phyloP scores from a whole-genome alignment of 1,139 yeast genomes.

The Kazachstania sp. region DNA sequence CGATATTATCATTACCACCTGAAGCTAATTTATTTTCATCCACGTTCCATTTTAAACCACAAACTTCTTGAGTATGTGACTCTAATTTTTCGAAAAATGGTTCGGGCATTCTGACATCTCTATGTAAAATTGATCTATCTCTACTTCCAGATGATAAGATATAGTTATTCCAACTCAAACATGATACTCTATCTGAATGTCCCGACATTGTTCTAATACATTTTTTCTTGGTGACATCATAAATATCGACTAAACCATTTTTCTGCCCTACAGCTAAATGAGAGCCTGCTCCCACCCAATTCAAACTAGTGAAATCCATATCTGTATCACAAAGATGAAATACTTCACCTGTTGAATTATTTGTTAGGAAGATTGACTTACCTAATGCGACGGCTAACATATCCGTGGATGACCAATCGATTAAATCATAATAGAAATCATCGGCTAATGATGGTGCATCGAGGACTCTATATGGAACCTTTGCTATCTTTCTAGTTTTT shows the following conservation, averaged over 20 bases:
- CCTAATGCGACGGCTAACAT: conserved; percentile 86
- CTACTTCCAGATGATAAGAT: conserved; percentile 80
- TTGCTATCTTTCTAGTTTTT: conserved; percentile 66
- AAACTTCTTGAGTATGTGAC: conserved; percentile 85
- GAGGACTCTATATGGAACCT: conserved; percentile 83
- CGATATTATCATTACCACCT: conserved; percentile 88
- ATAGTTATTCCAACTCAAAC: conserved; percentile 93
- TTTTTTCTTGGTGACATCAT: conserved; percentile 86
- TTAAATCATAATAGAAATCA: conserved; percentile 82
- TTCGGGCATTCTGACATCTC: conserved; percentile 85
- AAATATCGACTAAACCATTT: conserved; percentile 81
- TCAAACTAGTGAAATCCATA: conserved; percentile 49
- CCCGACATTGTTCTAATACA: conserved; percentile 90
- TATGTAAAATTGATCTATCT: conserved; percentile 73
- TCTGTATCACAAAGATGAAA: conserved; percentile 54
- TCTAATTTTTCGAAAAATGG: conserved; percentile 68
- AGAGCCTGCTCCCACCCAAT: conserved; percentile 93
- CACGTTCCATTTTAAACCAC: conserved; percentile 90
- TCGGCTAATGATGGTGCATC: conserved; percentile 96
- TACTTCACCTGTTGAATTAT: conserved; percentile 78
- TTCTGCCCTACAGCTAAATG: conserved; percentile 90
- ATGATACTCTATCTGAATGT: conserved; percentile 74
- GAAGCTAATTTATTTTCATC: conserved; percentile 83
- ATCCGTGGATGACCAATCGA: conserved; percentile 95
- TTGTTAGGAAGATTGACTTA: conserved; percentile 82